Evolutionary conservation across 805 yeast genomes (phyloP), one percentile per base, ranked within the genome.

Genomic region (Priceomyces haplophilus): DNA sequence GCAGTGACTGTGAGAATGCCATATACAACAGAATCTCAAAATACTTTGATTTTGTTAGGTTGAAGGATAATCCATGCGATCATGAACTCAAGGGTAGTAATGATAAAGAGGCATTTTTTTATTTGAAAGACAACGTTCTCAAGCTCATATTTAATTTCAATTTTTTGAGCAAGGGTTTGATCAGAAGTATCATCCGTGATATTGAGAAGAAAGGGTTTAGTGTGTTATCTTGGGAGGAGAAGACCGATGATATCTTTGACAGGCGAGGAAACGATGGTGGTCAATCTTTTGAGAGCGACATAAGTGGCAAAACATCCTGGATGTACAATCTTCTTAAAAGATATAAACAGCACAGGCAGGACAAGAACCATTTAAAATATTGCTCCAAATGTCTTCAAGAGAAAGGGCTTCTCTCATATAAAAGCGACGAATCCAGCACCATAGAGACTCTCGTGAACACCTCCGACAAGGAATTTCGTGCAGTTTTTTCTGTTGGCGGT

Each of bases 401-500:
- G 29, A 43, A 47, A 32, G 35, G 45, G 32, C 48, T 47, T 29
- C 21, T 36, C 1, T 32, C 50, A 8, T 7, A 23, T 15, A 35
- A 13, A 2, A 44, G 33, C 11, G 42, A 38, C 15, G 44, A 46
- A 27, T 45, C 54, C 1, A 59, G 32, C 3, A 59, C 56, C 3
- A 31, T 61, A 16, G 64, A 59, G 29, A 62, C 68, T 1, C 53
- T 54, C 3, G 62, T 62, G 18, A 58, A 51, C 13, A 53, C 46
- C 15, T 49, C 52, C 2, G 48, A 46, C 15, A 54, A 50, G 23
- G 73, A 67, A 35, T 65, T 46, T 43, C 49, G 73, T 37, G 87
- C 84, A 0, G 73, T 77, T 1, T 73, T 78, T 42, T 64, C 81
- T 6, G 66, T 84, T 39, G 73, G 73, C 49, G 58, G 74, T 3